Evolutionary conservation across 768 basidiomycete species (phyloP), one percentile per base, ranked within the genome.

Genomic region (Heimioporus sp.): DNA sequence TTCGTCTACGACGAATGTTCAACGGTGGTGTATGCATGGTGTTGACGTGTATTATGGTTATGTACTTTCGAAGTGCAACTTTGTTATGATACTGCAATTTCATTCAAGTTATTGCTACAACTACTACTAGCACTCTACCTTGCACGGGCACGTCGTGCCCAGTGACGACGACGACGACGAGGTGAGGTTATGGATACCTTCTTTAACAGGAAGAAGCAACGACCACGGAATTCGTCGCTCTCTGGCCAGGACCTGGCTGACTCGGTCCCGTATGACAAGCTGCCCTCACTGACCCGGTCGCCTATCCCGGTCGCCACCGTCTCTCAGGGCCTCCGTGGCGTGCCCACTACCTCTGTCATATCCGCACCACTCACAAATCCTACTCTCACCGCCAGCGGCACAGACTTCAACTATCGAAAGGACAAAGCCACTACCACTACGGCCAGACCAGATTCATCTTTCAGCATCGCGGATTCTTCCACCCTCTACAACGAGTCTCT

Each of bases 291-390:
- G n/a, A 72, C 79, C 35, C 79, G 80, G 48, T 80, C 85, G 43
- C 87, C 87, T 21, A 60, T 84, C 36, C 69, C 86, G 36, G 80
- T 81, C 44, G 73, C 69, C 20, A 80, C 80, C 9, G 68, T 80
- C 46, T 80, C 75, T 32, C 83, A 85, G 62, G 81, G 77, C 39
- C 66, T 82, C 34, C 75, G 77, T 64, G 79, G 77, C 46, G 56
- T 36, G 42, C 44, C 52, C 1, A 34, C 48, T 10, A 60, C 59
- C 16, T 55, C 70, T 19, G 66, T 57, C 44, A 92, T 92, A 57
- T 91, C 88, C 30, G 90, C 90, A 5, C 90, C 90, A 9, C 85
- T 87, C 61, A 90, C 90, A 21, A 92, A 92, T 61, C 90, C 90
- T 7, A 82, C 83, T 12, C 80, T 92, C 50, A 89, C 88, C 2